Evolutionary conservation across 495 filamentous ascomycete genomes (phyloP), one percentile per base, ranked within the genome.

Genomic region (Trichoderma virens): DNA sequence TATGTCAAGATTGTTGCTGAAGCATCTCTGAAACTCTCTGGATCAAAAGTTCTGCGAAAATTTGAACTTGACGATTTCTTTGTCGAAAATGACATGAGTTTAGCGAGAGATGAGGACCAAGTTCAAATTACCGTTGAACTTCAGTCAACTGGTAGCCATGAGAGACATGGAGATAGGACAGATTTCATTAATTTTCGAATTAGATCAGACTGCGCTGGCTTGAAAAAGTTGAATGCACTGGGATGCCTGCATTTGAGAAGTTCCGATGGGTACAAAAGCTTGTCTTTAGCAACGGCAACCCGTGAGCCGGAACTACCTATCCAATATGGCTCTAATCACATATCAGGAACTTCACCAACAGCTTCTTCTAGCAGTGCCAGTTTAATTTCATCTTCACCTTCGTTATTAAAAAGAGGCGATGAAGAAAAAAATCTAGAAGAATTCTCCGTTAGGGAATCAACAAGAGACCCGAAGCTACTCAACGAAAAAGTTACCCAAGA

Each of bases 141-240:
- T 5, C 65, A 66, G 60, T 59, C 41, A 14, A 60, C 61, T 11
- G 65, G 47, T n/a, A 66, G 28, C 28, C 65, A 62, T 43, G 65
- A 62, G 31, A 54, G 65, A 63, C 1, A 31, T 59, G 65, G 65
- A 38, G 61, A 66, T 16, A 62, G 65, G 39, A 66, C 65, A 2
- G 60, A 66, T 41, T 66, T 66, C 27, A 18, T 66, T 31, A 63
- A 43, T 35, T 66, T 66, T 60, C 65, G 61, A 16, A 63, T 66
- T 51, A 32, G 61, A 34, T 35, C 41, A 30, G 54, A 20, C 28
- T 3, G 30, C 6, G 30, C 18, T 16, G 65, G 39, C 47, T 5
- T 35, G 11, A 35, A 11, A 27, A 5, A 28, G n/a, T 56, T 65
- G 0, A 65, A 60, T 45, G 31, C 54, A 9, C 13, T 45, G 30